These are phyloP conservation scores for Candida rishiriensis DNA, from an alignment of 805 yeast species.

Conservation along the genomic window DNA sequence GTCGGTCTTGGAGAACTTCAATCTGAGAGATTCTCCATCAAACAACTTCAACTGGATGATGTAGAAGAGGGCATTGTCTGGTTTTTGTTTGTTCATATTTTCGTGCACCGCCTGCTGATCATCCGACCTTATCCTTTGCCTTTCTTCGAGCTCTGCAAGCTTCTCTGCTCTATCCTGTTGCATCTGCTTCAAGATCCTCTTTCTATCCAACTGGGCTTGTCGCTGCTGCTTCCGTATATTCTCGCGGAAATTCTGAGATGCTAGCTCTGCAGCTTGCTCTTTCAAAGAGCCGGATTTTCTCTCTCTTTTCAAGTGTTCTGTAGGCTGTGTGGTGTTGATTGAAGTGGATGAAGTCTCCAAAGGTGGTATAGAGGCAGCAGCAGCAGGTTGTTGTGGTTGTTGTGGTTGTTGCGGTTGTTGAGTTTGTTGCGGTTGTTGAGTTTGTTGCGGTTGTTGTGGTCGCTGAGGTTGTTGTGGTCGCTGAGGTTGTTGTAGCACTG, in stretches of 20 bases:
- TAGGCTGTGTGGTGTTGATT: not conserved
- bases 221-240: conserved; percentile 32
- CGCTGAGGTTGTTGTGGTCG: not conserved
- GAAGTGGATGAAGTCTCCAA: too few relatives aligned
- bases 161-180: conserved; percentile 41
- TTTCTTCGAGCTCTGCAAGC: conserved; percentile 4
- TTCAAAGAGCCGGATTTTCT: conserved; percentile 26
- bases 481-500: conserved; percentile 3
- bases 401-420: conserved; percentile 4
- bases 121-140: conserved; percentile 3
- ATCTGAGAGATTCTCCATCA: conserved; percentile 57
- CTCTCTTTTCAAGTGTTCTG: not conserved
- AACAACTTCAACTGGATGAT: conserved; percentile 48
- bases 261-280: conserved; percentile 37
- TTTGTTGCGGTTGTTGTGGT: conserved; percentile 1
- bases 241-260: conserved; percentile 35
- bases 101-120: conserved; percentile 14
- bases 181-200: conserved; percentile 49
- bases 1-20: conserved; percentile 41
- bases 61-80: conserved; percentile 39
- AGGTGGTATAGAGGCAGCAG: too few relatives aligned
- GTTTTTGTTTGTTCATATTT: conserved; percentile 16
- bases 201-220: conserved; percentile 45
- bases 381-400: not conserved
- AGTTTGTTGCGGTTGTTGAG: not conserved